These are phyloP conservation scores for Trichoderma oligosporum DNA, from an alignment of 2,329 filamentous ascomycete species.

Conservation along the genomic window DNA sequence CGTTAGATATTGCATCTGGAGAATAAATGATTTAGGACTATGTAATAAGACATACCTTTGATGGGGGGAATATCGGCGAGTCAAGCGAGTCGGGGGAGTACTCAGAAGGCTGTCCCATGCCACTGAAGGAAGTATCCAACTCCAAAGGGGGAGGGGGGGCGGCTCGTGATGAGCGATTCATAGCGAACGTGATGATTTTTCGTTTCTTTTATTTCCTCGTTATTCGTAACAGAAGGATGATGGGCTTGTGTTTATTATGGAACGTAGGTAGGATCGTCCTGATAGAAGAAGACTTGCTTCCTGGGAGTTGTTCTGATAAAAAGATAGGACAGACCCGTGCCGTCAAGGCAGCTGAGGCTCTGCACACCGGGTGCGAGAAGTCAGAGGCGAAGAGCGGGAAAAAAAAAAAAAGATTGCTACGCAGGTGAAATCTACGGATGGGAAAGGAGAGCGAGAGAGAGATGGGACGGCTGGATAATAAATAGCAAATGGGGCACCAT, in stretches of 20 bases:
- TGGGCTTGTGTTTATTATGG: no score
- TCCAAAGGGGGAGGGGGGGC: slow-evolving; percentile 13
- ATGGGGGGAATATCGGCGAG: slow-evolving; percentile 5
- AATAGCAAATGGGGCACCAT: slow-evolving; percentile 1
- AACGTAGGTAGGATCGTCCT: no score
- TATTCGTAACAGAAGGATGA: neutral
- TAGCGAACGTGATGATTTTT: slow-evolving; percentile 8
- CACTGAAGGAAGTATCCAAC: slow-evolving; percentile 1
- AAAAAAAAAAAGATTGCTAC: slow-evolving; percentile 1
- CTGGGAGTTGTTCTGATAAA: neutral
- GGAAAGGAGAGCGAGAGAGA: neutral
- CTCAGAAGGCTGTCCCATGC: neutral
- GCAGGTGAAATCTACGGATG: neutral
- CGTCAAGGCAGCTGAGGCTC: slow-evolving; percentile 20
- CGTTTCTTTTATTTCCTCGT: neutral
- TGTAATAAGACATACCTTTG: slow-evolving; percentile 7
- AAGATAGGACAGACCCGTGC: slow-evolving; percentile 15
- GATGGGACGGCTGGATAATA: neutral
- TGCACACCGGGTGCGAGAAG: slow-evolving; percentile 19
- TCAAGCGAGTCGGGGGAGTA: neutral
- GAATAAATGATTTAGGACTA: no score
- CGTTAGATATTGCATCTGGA: neutral
- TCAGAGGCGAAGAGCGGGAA: no score
- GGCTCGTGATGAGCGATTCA: slow-evolving; percentile 12
- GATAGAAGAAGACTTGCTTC: slow-evolving; percentile 13